Conservation (phyloP, 257 asterid genomes). For the Solanum commersonii region DNA sequence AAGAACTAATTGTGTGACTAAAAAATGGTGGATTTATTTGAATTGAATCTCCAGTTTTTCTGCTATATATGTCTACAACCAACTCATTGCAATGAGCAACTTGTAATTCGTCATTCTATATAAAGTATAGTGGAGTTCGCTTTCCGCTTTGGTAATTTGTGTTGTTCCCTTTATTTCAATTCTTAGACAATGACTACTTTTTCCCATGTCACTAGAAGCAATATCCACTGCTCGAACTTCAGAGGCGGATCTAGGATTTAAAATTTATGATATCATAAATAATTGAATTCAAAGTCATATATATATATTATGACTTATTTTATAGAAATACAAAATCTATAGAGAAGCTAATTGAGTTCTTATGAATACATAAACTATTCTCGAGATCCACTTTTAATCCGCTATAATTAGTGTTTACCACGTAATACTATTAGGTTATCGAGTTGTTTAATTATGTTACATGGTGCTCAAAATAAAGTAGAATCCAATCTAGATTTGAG, state of each 20-base stretch:
- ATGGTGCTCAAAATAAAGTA: neutral
- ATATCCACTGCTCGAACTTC: neutral
- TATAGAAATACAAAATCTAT: neutral
- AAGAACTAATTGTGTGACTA: neutral
- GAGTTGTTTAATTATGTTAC: neutral
- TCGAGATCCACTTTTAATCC: neutral
- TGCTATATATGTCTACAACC: neutral
- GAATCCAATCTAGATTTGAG: neutral
- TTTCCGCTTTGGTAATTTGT: neutral
- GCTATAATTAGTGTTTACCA: neutral
- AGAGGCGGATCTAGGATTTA: rapidly evolving
- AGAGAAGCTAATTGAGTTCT: neutral
- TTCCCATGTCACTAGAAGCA: neutral
- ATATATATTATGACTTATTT: neutral
- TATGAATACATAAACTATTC: neutral
- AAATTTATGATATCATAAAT: neutral
- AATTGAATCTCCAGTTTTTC: neutral
- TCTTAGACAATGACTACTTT: neutral
- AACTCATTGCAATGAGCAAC: neutral
- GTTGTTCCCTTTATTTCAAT: neutral
- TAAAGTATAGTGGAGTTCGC: neutral
- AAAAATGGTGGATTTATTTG: neutral
- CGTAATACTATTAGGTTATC: neutral
- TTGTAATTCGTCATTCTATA: neutral
- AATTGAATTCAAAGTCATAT: neutral